A percentile compares a stretch with the other conserved stretches of the same genome.
Conservation (phyloP, 140 eudicot genomes). For the Anethum foeniculum region DNA sequence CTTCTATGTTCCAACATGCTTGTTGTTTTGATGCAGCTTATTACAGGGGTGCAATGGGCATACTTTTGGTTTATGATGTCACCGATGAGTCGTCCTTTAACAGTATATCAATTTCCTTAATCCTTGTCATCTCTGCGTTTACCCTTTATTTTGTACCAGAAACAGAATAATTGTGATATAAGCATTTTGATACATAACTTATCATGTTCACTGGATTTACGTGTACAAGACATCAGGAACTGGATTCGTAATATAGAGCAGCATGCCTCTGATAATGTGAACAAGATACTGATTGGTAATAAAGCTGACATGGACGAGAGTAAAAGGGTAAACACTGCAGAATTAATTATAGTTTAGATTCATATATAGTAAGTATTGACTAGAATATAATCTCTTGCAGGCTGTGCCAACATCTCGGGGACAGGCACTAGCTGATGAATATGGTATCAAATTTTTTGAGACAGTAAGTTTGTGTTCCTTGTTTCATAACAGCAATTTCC, state of each 20-base stretch:
- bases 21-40: conserved; percentile 45
- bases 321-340: conserved; percentile 20
- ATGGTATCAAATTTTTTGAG: conserved; percentile 57
- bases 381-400: conserved; percentile 24
- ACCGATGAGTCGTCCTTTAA: conserved; percentile 77
- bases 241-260: conserved; percentile 84
- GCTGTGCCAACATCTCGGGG: conserved; percentile 79
- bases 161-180: not conserved
- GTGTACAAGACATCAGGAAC: conserved; percentile 49
- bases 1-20: not conserved
- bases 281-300: conserved; percentile 73
- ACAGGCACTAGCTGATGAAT: conserved; percentile 84
- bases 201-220: conserved; percentile 6
- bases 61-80: conserved; percentile 74
- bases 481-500: not conserved
- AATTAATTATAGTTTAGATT: not conserved
- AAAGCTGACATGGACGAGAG: conserved; percentile 92
- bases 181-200: not conserved
- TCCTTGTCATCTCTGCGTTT: conserved; percentile 5
- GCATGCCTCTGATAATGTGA: conserved; percentile 78
- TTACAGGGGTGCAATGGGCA: conserved; percentile 90
- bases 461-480: conserved; percentile 38
- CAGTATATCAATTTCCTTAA: conserved; percentile 36
- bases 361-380: not conserved
- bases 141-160: not conserved